Evolutionary conservation across 2,329 filamentous ascomycete genomes (phyloP).

Genomic region (Clarireedia paspali): DNA sequence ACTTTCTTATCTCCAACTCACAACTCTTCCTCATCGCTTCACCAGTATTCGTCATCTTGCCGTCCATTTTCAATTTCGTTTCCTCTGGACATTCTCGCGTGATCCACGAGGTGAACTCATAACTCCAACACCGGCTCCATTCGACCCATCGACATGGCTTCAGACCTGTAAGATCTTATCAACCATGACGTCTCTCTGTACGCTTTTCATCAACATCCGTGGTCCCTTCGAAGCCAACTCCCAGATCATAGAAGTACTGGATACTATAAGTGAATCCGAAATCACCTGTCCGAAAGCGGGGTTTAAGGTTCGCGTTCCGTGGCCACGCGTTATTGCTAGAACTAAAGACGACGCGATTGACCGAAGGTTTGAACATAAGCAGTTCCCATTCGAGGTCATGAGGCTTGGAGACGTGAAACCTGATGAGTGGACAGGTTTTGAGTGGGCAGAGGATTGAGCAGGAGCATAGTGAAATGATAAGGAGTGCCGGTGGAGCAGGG

Average conservation of each 20-base stretch:
- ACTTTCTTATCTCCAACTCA: background rate
- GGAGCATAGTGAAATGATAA: too few species aligned
- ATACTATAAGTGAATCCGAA: background rate
- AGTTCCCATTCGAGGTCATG: background rate
- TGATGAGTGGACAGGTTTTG: background rate
- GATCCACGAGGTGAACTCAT: too few species aligned
- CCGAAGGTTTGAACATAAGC: background rate
- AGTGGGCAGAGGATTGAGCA: background rate
- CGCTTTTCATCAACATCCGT: background rate
- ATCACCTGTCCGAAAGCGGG: background rate
- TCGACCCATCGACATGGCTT: background rate
- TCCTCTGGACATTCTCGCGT: too few species aligned
- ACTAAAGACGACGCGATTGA: background rate
- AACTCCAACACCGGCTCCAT: background rate
- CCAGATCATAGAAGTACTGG: background rate
- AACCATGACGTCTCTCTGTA: background rate
- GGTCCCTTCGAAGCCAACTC: background rate
- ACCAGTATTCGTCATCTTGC: background rate
- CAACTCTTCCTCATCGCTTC: background rate
- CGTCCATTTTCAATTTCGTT: background rate
- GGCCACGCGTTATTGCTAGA: background rate
- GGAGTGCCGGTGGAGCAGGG: too few species aligned
- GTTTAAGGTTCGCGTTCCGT: background rate
- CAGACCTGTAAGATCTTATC: background rate
- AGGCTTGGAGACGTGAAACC: background rate